A percentile compares a stretch with the other conserved stretches of the same genome.
Evolutionary conservation across 2,329 filamentous ascomycete genomes (phyloP).

Genomic region (Cercospora janseana): DNA sequence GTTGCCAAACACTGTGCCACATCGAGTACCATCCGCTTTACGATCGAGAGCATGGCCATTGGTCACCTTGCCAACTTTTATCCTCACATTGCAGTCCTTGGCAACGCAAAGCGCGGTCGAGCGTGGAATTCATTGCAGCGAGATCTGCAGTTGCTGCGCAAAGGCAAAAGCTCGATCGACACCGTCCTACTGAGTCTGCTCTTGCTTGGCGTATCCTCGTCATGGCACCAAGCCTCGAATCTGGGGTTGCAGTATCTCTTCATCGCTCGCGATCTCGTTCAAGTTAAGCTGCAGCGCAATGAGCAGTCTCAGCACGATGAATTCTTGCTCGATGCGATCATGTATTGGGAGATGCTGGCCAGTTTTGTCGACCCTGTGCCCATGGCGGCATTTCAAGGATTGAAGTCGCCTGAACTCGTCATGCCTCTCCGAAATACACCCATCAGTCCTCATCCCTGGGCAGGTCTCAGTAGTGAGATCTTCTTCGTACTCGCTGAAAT

Average conservation of each 20-base stretch:
- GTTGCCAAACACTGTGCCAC: constrained; percentile 58
- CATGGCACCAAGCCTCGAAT: constrained; percentile 58
- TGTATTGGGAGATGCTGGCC: constrained; percentile 60
- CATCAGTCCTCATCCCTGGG: constrained; percentile 51
- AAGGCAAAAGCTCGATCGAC: constrained; percentile 43
- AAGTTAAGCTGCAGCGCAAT: constrained; percentile 46
- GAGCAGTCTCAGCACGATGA: constrained; percentile 21
- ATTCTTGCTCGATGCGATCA: constrained; percentile 57
- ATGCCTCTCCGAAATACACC: constrained; percentile 29
- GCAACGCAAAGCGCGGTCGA: constrained; percentile 53
- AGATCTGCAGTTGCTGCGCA: constrained; percentile 48
- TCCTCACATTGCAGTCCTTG: constrained; percentile 52
- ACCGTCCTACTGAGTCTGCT: constrained; percentile 58
- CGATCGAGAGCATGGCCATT: constrained; percentile 64
- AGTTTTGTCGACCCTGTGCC: constrained; percentile 48
- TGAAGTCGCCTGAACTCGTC: constrained; percentile 27
- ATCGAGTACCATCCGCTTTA: constrained; percentile 59
- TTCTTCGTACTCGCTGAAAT: constrained; percentile 49
- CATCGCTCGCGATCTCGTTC: constrained; percentile 45
- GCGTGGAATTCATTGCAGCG: constrained; percentile 53
- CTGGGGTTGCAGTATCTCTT: constrained; percentile 56
- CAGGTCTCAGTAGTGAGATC: constrained; percentile 46
- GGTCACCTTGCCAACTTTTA: constrained; percentile 60
- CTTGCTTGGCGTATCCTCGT: constrained; percentile 59
- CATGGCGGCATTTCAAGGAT: constrained; percentile 40